Evolutionary conservation across 2,329 filamentous ascomycete species (phyloP), one percentile per base, ranked within the genome.

Genomic region (Calonectria pseudoturangicola): DNA sequence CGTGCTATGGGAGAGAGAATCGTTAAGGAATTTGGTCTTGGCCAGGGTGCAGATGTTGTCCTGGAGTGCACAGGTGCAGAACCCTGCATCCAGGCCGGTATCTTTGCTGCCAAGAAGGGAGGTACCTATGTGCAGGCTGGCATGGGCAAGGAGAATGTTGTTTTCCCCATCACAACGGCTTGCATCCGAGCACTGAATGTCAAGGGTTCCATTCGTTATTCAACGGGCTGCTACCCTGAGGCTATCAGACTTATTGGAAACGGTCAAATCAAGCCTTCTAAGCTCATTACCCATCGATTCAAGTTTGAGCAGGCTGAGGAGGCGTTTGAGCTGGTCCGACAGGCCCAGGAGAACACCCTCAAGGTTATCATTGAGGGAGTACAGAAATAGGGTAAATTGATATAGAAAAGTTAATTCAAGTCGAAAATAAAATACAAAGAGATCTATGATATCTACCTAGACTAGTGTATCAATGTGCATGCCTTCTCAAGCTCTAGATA

Each of bases 91-190:
- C 85, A 88, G 67, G 82, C 84, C 3, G 88, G 87, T 0, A 81
- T 90, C 6, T 84, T 86, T 66, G 81, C 84, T 1, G 76, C 83
- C 1, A 86, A 83, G 74, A 85, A 84, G 70, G 88, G 88, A 0
- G 88, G 87, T 0, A 88, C 83, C 0, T 89, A 83, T 79, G 86
- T 90, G 1, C 88, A 90, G 73, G 88, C 85, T 1, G 89, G 88
- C 1, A 88, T 89, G 86, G 88, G 87, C 1, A 84, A 83, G 30
- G 85, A 87, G 82, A 88, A 87, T 60, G 84, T 90, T 15, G 77
- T 85, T 0, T 89, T 90, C 67, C 88, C 88, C 0, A 89, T 90
- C 69, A 87, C 85, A 0, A 85, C 84, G 0, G 85, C 85, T 2
- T 89, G 87, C 71, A 87, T 87, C 70, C 83, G 86, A 6, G 89